Evolutionary conservation across 257 asterid species (phyloP).

Genomic region (Nicotiana noctiflora): DNA sequence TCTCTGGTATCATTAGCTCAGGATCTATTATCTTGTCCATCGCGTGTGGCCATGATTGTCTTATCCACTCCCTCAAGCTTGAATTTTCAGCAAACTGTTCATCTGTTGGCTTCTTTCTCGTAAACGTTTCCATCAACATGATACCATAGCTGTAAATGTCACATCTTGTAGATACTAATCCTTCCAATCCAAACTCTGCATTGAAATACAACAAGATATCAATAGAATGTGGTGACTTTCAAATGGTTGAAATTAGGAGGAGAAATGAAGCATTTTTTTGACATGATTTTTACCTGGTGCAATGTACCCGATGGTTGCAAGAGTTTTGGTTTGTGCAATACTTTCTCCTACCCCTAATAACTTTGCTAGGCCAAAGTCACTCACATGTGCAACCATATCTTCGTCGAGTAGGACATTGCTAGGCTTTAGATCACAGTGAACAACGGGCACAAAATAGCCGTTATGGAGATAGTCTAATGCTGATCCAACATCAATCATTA

Average conservation of each 20-base stretch:
- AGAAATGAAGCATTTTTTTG: not conserved
- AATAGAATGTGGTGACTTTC: not conserved
- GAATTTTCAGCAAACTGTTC: slow-evolving; percentile 19
- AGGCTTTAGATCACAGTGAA: slow-evolving; percentile 27
- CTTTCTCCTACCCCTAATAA: not conserved
- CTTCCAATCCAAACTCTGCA: slow-evolving; percentile 42
- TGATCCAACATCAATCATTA: too few relatives aligned
- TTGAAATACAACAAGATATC: not conserved
- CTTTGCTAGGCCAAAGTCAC: slow-evolving; percentile 26
- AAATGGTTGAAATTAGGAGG: not conserved
- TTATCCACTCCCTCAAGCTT: slow-evolving; percentile 31
- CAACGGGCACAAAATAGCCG: slow-evolving; percentile 12
- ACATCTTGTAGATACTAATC: slow-evolving; percentile 31
- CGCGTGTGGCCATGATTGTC: not conserved
- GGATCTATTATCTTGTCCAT: slow-evolving; percentile 19
- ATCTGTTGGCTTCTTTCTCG: slow-evolving; percentile 30
- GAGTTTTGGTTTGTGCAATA: slow-evolving; percentile 14
- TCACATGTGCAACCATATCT: slow-evolving; percentile 22
- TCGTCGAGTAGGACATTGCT: slow-evolving; percentile 21
- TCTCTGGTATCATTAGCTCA: slow-evolving; percentile 7
- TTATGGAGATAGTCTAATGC: slow-evolving; percentile 13
- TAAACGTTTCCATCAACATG: slow-evolving; percentile 36
- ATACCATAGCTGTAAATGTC: slow-evolving; percentile 41
- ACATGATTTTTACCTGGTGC: slow-evolving; percentile 20
- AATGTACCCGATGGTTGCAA: slow-evolving; percentile 23